Evolutionary conservation across 2,329 filamentous ascomycete genomes (phyloP).

Genomic region (Stagonosporopsis rhizophila): DNA sequence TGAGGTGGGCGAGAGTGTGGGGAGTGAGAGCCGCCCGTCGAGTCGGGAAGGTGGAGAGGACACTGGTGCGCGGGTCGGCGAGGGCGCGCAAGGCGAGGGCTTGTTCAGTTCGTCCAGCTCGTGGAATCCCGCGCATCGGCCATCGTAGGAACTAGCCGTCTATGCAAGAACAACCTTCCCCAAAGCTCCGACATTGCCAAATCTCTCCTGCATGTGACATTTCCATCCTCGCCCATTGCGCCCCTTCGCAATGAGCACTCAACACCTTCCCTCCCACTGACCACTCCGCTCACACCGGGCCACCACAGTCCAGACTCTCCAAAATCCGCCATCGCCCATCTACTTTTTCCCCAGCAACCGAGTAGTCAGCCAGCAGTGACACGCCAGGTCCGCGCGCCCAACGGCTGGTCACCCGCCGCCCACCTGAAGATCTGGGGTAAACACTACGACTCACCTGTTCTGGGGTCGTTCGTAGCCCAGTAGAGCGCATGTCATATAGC

Average conservation of each 20-base stretch:
- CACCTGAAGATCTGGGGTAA: no score
- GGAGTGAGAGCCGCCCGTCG: conserved; percentile 6
- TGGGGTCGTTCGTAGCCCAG: no score
- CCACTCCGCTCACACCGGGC: no score
- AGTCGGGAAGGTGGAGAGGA: background rate
- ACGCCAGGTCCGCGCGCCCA: no score
- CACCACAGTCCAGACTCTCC: no score
- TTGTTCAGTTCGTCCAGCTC: conserved; percentile 5
- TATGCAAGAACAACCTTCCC: background rate
- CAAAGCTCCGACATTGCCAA: background rate
- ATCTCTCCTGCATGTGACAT: background rate
- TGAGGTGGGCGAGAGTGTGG: conserved; percentile 51
- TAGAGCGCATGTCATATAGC: no score
- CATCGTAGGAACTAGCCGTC: background rate
- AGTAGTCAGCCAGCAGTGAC: no score
- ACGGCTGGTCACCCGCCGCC: no score
- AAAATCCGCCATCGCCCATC: no score
- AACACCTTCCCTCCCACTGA: background rate
- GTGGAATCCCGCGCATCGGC: conserved; percentile 9
- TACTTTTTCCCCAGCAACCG: no score
- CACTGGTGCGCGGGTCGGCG: background rate
- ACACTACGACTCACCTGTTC: no score
- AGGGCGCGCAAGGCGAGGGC: background rate
- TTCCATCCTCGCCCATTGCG: background rate
- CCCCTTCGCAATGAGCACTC: background rate